Evolutionary conservation across 495 filamentous ascomycete genomes (phyloP).

Genomic region (Baudoinia panamericana): DNA sequence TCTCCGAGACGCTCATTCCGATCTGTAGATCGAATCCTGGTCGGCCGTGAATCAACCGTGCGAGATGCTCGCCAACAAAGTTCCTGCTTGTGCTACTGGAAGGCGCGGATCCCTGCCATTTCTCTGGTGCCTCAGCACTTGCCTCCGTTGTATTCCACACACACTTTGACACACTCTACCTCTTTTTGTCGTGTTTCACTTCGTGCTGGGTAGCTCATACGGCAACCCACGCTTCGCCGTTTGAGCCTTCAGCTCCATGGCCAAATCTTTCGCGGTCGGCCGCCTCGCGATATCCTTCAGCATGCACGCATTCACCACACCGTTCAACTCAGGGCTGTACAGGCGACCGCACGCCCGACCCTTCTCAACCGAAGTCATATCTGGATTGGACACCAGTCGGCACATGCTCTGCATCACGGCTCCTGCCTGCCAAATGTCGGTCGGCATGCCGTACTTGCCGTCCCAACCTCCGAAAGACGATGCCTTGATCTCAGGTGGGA

Average conservation of each 20-base stretch:
- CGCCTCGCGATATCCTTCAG: neutral
- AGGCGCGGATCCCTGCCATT: no score
- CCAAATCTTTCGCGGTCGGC: conserved; percentile 3
- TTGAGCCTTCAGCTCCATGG: conserved; percentile 1
- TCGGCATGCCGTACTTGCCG: conserved; percentile 9
- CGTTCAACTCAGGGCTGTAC: conserved; percentile 3
- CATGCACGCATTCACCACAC: conserved; percentile 1
- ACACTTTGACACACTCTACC: no score
- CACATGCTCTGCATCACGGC: conserved; percentile 5
- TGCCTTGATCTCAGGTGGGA: conserved; percentile 6
- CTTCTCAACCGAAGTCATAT: neutral
- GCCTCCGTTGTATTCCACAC: no score
- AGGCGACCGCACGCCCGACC: neutral
- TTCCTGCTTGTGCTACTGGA: no score
- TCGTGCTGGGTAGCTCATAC: no score
- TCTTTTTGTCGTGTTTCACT: no score
- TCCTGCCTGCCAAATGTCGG: conserved; percentile 14
- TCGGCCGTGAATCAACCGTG: no score
- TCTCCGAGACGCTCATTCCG: no score
- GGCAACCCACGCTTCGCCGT: neutral
- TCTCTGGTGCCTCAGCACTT: no score
- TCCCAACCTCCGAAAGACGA: neutral
- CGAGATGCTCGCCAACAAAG: no score
- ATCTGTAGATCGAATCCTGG: no score
- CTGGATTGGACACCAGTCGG: neutral